Conservation (phyloP, 441 rosid species). For the Pelargonium fulgidum region DNA sequence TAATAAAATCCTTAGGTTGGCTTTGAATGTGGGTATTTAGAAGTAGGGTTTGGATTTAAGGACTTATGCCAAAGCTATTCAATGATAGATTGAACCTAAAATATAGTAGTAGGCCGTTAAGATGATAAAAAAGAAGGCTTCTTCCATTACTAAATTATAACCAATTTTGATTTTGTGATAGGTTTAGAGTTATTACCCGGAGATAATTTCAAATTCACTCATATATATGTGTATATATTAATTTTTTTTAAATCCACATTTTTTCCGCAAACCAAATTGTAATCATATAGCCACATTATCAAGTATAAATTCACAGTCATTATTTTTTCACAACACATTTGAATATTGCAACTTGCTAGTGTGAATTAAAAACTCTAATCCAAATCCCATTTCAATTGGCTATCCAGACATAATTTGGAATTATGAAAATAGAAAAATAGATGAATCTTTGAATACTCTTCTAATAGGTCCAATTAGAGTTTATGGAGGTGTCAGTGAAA, state of each 20-base stretch:
- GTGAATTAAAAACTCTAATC: slow-evolving; percentile 6
- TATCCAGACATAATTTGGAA: not conserved
- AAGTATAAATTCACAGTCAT: not conserved
- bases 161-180: not conserved
- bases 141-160: not conserved
- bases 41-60: not conserved
- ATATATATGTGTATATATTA: not conserved
- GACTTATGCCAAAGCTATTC: not conserved
- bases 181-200: not conserved
- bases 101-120: not conserved
- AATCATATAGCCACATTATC: no score
- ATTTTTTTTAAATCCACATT: no score
- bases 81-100: not conserved
- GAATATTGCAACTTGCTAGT: not conserved
- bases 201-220: not conserved
- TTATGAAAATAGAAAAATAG: not conserved
- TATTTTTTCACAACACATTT: not conserved
- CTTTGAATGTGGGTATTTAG: not conserved
- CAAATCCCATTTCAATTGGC: not conserved
- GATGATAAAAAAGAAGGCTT: not conserved
- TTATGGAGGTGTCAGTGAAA: not conserved
- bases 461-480: slow-evolving; percentile 6
- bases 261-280: no score
- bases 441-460: not conserved
- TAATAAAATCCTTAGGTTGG: not conserved